Evolutionary conservation across 352 stramenopile species (phyloP).

Genomic region (Phytopythium vexans): DNA sequence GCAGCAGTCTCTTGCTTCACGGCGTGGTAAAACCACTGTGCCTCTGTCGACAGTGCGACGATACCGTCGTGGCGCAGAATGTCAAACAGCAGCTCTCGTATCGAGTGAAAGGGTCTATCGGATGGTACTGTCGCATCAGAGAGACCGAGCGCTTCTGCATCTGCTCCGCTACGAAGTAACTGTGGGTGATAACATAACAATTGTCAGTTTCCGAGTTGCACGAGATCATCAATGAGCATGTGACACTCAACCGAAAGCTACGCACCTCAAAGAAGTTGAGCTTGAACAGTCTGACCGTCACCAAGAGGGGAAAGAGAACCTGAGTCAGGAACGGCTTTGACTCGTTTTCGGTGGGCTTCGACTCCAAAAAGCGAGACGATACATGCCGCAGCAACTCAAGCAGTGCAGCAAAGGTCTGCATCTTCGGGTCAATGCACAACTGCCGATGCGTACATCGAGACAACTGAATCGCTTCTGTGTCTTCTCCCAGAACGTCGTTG

Average conservation of each 20-base stretch:
- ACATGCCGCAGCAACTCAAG: slow-evolving; percentile 48
- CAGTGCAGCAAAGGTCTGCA: slow-evolving; percentile 65
- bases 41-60: slow-evolving; percentile 26
- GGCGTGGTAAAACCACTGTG: slow-evolving; percentile 67
- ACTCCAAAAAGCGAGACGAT: slow-evolving; percentile 20
- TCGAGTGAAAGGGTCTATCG: slow-evolving; percentile 43
- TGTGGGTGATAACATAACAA: slow-evolving; percentile 13
- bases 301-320: slow-evolving; percentile 68
- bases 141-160: slow-evolving; percentile 58
- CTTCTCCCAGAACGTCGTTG: slow-evolving; percentile 69
- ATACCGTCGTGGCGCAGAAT: slow-evolving; percentile 55
- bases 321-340: slow-evolving; percentile 25
- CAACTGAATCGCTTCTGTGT: slow-evolving; percentile 73
- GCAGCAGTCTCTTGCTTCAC: slow-evolving; percentile 79
- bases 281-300: slow-evolving; percentile 75
- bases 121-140: slow-evolving; percentile 21
- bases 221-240: not conserved
- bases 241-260: not conserved
- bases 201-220: not conserved
- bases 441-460: slow-evolving; percentile 74
- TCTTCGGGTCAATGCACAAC: slow-evolving; percentile 78
- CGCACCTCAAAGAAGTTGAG: slow-evolving; percentile 88
- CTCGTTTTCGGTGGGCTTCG: slow-evolving; percentile 8
- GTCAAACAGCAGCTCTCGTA: slow-evolving; percentile 67
- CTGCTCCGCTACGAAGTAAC: slow-evolving; percentile 69